Evolutionary conservation across 2,329 filamentous ascomycete genomes (phyloP), one percentile per base, ranked within the genome.

Genomic region (Rugonectria rugulosa): DNA sequence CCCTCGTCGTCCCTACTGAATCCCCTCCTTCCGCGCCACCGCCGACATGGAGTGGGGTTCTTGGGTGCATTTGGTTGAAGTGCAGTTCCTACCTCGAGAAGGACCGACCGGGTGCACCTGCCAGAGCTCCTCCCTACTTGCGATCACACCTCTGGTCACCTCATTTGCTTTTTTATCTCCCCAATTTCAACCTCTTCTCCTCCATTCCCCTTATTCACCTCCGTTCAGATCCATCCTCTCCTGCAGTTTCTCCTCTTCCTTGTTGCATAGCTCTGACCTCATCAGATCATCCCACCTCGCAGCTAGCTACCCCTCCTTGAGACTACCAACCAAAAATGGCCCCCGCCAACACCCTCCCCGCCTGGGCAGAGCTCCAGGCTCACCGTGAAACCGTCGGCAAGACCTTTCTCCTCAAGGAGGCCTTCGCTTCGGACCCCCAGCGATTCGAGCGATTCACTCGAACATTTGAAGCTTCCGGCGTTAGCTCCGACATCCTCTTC

Each of bases 381-480:
- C 93, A 98, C 79, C 92, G 96, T 79, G 88, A 91, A 77, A 84
- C 83, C 61, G 85, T 95, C 42, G 93, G 92, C 71, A 93, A 93
- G 80, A 87, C 88, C 72, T 95, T 98, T 72, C 88, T 96, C 62
- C 85, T 98, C 64, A 97, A 96, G 81, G 90, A 96, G 64, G 91
- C 91, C 73, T 99, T 98, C 77, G 84, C 91, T 70, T 87, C 91
- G 68, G 93, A 99, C 74, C 87, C 92, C 44, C 75, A 90, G 72
- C 92, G 95, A 61, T 98, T 97, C 81, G 78, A 88, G 71, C 96
- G 95, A 79, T 93, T 97, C 81, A 90, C 88, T 73, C 90, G 88
- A 74, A 91, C 85, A 70, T 97, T 98, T 77, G 80, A 84, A 67
- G 92, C 96, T 77, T 81, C 87, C 24, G 93, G 84, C 48, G 88